A percentile compares a stretch with the other conserved stretches of the same genome.
Evolutionary conservation across 164 flowering plant species (phyloP).

Genomic region (Paratinospora sagittata): DNA sequence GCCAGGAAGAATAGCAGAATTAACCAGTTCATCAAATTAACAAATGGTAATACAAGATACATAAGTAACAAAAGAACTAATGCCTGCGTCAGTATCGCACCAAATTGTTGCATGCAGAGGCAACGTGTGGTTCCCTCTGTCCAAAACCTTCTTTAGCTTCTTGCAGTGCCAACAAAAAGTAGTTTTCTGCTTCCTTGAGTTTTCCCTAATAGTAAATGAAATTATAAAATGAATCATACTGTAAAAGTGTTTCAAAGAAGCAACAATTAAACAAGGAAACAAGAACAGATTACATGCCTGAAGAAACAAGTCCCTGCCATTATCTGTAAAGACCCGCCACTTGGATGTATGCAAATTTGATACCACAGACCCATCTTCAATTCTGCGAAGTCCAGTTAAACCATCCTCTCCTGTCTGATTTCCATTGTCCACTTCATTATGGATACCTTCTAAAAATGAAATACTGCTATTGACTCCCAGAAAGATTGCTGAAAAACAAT

Average conservation of each 20-base stretch:
- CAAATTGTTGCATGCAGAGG: constrained; percentile 89
- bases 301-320: constrained; percentile 59
- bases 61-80: constrained; percentile 1
- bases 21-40: constrained; percentile 5
- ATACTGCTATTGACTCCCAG: constrained; percentile 35
- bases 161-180: constrained; percentile 60
- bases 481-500: constrained; percentile 39
- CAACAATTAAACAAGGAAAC: constrained; percentile 2
- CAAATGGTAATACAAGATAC: not conserved
- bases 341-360: constrained; percentile 84
- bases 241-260: not conserved
- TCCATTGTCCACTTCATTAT: constrained; percentile 28
- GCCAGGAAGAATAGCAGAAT: no score
- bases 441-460: constrained; percentile 55
- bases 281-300: constrained; percentile 37
- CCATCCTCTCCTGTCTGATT: constrained; percentile 30
- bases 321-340: constrained; percentile 88
- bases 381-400: constrained; percentile 35
- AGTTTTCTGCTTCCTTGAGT: constrained; percentile 63
- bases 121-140: constrained; percentile 86
- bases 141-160: constrained; percentile 96
- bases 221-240: not conserved
- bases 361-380: constrained; percentile 81
- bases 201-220: constrained; percentile 40
- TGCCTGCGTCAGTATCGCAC: constrained; percentile 33